These are phyloP conservation scores for Cymbidium sinense DNA, from an alignment of 106 monocot species.

Conservation along the genomic window DNA sequence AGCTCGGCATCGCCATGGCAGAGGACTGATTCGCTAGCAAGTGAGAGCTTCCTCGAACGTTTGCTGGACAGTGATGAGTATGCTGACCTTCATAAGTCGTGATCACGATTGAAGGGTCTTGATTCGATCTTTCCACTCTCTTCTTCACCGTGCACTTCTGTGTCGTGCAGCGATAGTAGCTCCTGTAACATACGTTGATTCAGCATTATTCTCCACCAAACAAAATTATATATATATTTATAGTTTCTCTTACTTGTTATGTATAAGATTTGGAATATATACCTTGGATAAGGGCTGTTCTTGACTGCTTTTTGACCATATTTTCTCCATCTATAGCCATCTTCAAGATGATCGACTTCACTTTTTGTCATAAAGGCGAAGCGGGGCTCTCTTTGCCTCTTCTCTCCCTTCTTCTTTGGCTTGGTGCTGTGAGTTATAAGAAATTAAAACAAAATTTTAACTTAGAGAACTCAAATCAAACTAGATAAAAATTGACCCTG, in stretches of 20 bases:
- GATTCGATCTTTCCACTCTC: constrained; percentile 47
- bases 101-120: constrained; percentile 41
- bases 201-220: background rate
- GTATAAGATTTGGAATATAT: background rate
- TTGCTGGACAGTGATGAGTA: constrained; percentile 32
- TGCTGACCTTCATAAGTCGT: constrained; percentile 66
- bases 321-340: constrained; percentile 26
- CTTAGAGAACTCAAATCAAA: background rate
- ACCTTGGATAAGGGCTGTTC: constrained; percentile 43
- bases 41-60: constrained; percentile 19
- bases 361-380: constrained; percentile 31
- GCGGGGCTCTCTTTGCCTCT: constrained; percentile 16
- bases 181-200: constrained; percentile 29
- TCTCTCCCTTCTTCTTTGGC: constrained; percentile 2
- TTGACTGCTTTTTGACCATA: constrained; percentile 33
- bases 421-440: background rate
- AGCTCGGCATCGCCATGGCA: background rate
- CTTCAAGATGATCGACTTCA: constrained; percentile 25
- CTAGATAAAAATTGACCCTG: too few species aligned
- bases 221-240: too few species aligned
- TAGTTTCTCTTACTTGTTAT: background rate
- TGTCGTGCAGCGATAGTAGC: constrained; percentile 62
- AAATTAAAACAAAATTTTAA: background rate
- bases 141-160: constrained; percentile 52
- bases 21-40: background rate